Base-by-base conservation (phyloP, 345 rosid genomes). In the Populus tremula region DNA sequence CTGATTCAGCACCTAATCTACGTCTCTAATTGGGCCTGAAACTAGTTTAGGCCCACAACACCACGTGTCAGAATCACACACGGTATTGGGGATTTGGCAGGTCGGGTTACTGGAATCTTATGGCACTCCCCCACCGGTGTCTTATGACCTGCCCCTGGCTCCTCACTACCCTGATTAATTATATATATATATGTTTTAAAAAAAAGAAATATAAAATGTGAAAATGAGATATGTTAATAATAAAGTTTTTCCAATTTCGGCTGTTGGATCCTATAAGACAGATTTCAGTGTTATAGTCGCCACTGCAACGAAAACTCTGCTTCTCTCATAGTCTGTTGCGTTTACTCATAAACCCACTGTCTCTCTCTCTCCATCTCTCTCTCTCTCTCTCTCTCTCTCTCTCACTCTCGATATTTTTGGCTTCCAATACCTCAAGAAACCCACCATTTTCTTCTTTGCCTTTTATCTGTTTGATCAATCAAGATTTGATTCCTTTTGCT, bases 251-350 rank as follows among this genome's bases (percentile, higher is more conserved):
- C 83, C 67, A 67, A 79, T 83, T 84, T 73, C 86, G 86, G 89
- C 82, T 79, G 80, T 69, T 81, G 79, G 88, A 87, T 88, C 88
- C 92, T 90, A 87, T 90, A 89, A 85, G 89, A 82, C 80, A 80
- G 88, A 77, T 54, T 81, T 78, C 84, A 82, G 89, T 77, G 87
- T 81, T 82, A 71, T 45, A 45, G 59, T 62, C 77, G 70, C 39
- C 77, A 72, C 72, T 70, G 41, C 78, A 71, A 72, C 79, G 74
- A 73, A 67, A 80, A 72, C 78, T 72, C 87, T 76, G 66, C 54
- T 47, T 53, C 77, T 64, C 70, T 50, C 73, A 41, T 12, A 21
- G 6, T 7, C 4, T 36, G 2, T 78, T 45, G 39, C 25, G n/a
- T 2, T 3, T 8, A 11, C 43, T 39, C 66, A 18, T 3, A 7